These are phyloP conservation scores for Chloris gayana DNA, from an alignment of 176 grass and related monocot species.

Conservation along the genomic window DNA sequence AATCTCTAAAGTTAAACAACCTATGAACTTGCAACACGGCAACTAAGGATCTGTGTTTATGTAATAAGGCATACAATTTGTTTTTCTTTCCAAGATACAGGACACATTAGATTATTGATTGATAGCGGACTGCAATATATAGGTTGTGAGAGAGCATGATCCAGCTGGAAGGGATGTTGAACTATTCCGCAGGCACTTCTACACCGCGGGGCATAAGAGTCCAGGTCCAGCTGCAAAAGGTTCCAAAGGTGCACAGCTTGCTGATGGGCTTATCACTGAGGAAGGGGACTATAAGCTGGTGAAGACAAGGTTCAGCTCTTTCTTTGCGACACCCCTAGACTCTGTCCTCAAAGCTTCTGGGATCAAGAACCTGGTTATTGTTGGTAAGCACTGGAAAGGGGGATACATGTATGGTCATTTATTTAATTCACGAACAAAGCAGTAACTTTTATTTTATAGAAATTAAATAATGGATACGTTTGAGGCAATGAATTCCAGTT, in stretches of 20 bases:
- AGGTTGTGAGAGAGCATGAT: conserved; percentile 97
- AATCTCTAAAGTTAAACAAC: no score
- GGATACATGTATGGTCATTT: no score
- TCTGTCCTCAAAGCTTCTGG: conserved; percentile 68
- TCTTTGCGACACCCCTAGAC: conserved; percentile 81
- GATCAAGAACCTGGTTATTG: conserved; percentile 80
- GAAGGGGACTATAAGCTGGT: conserved; percentile 89
- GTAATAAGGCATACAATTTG: no score
- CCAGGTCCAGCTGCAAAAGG: conserved; percentile 77
- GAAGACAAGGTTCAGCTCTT: conserved; percentile 95
- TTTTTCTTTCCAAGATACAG: no score
- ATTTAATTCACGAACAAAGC: no score
- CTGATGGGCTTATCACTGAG: conserved; percentile 71
- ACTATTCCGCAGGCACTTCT: conserved; percentile 70
- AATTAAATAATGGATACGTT: background rate
- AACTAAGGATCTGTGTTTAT: no score
- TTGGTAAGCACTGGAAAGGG: conserved; percentile 53
- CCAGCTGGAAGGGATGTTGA: conserved; percentile 82
- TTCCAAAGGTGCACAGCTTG: conserved; percentile 68
- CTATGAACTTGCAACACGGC: no score
- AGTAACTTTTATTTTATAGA: no score
- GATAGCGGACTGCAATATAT: conserved; percentile 25
- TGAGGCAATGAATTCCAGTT: background rate
- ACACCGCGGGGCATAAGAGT: conserved; percentile 63
- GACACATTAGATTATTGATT: background rate